Evolutionary conservation across 306 rosid species (phyloP), one percentile per base, ranked within the genome.

Genomic region (Inga leiocalycina): DNA sequence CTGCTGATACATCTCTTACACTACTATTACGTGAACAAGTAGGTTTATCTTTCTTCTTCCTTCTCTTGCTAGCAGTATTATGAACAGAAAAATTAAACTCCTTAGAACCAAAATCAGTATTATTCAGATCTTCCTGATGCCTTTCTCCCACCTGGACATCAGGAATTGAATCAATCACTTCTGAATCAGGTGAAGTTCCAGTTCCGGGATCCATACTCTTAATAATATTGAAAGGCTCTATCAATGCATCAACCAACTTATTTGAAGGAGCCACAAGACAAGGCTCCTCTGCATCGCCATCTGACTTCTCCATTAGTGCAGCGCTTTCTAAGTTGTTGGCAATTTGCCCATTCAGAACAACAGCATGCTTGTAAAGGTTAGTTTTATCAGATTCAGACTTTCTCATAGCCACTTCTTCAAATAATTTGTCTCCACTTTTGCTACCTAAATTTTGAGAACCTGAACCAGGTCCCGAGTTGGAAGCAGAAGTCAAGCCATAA

Each of bases 171-270:
- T 93, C 91, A 64, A 92, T 92, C 75, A 96, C 97, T 92, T 93
- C 99, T 24, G 99, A 96, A 88, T 93, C 98, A 79, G 98, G 99
- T 48, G 99, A 96, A 85, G 99, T 92, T 90, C 96, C 99, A 84
- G 96, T 96, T 90, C 94, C 98, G 49, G 99, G 95, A 86, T 97
- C 95, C 88, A 80, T 85, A 85, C 81, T 86, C 82, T 84, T 78
- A 73, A 64, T 83, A 78, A 64, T 83, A 78, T 85, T 89, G 79
- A 84, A 71, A 48, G 85, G 84, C 82, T 85, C 89, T 71, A 86
- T 88, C 69, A 93, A 76, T 74, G 97, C 83, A 52, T 89, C 91
- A 86, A 83, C 88, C 86, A 79, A 74, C 70, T 65, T 76, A 76
- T 80, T 80, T 44, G 93, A 81, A 69, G 89, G 81, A 85, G 78